phyloP scores from a whole-genome alignment of 805 yeast genomes.

The Wickerhamiella azymoides region DNA sequence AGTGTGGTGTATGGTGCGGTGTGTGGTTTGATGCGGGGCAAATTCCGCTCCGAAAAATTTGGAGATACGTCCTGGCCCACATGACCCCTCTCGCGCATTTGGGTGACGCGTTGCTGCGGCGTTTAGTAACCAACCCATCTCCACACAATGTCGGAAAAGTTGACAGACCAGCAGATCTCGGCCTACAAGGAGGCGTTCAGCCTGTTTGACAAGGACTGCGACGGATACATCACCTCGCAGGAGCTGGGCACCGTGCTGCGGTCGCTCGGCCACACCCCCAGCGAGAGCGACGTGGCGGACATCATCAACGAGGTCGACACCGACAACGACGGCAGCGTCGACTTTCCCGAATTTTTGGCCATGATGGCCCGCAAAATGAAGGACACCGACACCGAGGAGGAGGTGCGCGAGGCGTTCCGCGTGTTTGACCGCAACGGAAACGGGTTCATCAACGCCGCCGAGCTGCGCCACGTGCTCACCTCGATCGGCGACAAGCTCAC shows the following conservation, averaged over 20 bases:
- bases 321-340: slow-evolving; percentile 83
- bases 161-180: slow-evolving; percentile 90
- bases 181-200: slow-evolving; percentile 98
- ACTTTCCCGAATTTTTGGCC: slow-evolving; percentile 69
- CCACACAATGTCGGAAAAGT: slow-evolving; percentile 54
- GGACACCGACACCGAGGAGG: slow-evolving; percentile 95
- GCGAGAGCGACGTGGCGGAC: slow-evolving; percentile 90
- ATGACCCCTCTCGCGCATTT: too few species aligned
- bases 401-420: slow-evolving; percentile 92
- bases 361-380: slow-evolving; percentile 88
- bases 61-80: too few species aligned
- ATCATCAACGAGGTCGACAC: slow-evolving; percentile 95
- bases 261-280: slow-evolving; percentile 94
- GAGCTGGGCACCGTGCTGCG: slow-evolving; percentile 98
- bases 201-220: slow-evolving; percentile 90
- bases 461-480: slow-evolving; percentile 89
- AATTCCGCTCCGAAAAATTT: too few species aligned
- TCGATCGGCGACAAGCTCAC: slow-evolving; percentile 94
- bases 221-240: slow-evolving; percentile 85
- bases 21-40: too few species aligned
- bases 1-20: too few species aligned
- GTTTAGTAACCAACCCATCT: not conserved
- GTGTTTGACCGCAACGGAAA: slow-evolving; percentile 91
- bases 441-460: slow-evolving; percentile 93
- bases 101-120: not conserved